Conservation (phyloP, 257 asterid species). For the Ajuga chamaepitys region DNA sequence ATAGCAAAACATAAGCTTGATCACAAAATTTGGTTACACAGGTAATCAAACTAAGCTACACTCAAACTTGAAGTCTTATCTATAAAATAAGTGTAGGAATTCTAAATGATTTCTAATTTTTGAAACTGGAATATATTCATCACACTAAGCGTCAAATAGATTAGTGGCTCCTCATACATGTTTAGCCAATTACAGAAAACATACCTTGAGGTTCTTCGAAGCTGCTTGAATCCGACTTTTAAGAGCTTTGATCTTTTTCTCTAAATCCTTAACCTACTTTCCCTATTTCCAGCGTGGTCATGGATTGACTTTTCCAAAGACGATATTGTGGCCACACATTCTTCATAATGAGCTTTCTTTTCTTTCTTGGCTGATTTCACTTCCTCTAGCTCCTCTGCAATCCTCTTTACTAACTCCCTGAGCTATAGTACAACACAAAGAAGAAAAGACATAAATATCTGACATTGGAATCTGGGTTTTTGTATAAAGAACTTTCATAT, state of each 20-base stretch:
- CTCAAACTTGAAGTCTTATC: too few relatives aligned
- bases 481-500: background rate
- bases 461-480: background rate
- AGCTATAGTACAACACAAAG: constrained; percentile 49
- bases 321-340: constrained; percentile 61
- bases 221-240: constrained; percentile 73
- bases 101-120: too few relatives aligned
- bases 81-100: too few relatives aligned
- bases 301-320: constrained; percentile 67
- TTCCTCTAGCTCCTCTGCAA: constrained; percentile 75
- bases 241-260: constrained; percentile 63
- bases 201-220: constrained; percentile 72
- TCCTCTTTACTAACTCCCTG: constrained; percentile 69
- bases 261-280: constrained; percentile 67
- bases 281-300: constrained; percentile 80
- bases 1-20: too few relatives aligned
- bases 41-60: too few relatives aligned
- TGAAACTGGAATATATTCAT: too few relatives aligned
- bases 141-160: too few relatives aligned
- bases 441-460: background rate
- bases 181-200: background rate
- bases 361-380: constrained; percentile 55
- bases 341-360: constrained; percentile 49
- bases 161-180: too few relatives aligned
- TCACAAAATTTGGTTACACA: too few relatives aligned